Evolutionary conservation across 371 early-diverging fungal species (phyloP).

Genomic region (Gilbertella persicaria): DNA sequence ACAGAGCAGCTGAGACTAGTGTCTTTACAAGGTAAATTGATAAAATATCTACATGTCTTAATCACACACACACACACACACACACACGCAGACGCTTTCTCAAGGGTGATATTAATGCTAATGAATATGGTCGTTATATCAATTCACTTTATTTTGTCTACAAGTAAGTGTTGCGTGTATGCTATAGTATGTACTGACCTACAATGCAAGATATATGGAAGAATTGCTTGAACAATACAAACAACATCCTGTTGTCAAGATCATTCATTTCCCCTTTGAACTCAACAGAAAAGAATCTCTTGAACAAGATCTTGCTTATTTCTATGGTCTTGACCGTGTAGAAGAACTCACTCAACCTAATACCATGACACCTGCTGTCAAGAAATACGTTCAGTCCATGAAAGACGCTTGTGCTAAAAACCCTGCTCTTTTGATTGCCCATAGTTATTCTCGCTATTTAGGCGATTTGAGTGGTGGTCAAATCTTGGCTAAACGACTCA

Average conservation of each 20-base stretch:
- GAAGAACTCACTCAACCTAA: slow-evolving; percentile 33
- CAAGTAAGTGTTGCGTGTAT: slow-evolving; percentile 29
- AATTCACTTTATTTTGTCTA: slow-evolving; percentile 50
- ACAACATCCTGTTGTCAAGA: slow-evolving; percentile 46
- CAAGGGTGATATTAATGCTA: slow-evolving; percentile 46
- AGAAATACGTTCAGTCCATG: slow-evolving; percentile 51
- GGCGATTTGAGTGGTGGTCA: slow-evolving; percentile 70
- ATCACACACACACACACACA: neutral
- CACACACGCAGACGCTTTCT: slow-evolving; percentile 38
- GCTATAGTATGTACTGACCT: neutral
- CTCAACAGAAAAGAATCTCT: slow-evolving; percentile 48
- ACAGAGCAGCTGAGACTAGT: slow-evolving; percentile 60
- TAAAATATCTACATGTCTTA: neutral
- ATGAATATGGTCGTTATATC: slow-evolving; percentile 53
- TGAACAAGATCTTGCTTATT: slow-evolving; percentile 54
- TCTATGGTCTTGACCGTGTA: slow-evolving; percentile 50
- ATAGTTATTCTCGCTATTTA: slow-evolving; percentile 63
- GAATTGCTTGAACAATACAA: slow-evolving; percentile 51
- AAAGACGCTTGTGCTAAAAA: slow-evolving; percentile 43
- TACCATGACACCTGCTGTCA: slow-evolving; percentile 58
- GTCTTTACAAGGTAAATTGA: slow-evolving; percentile 55
- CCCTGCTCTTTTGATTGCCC: slow-evolving; percentile 60
- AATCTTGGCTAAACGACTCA: slow-evolving; percentile 55
- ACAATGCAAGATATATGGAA: slow-evolving; percentile 46
- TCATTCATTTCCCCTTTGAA: slow-evolving; percentile 60